Conservation (phyloP, 129 eudicot species). For the Tagetes erecta region DNA sequence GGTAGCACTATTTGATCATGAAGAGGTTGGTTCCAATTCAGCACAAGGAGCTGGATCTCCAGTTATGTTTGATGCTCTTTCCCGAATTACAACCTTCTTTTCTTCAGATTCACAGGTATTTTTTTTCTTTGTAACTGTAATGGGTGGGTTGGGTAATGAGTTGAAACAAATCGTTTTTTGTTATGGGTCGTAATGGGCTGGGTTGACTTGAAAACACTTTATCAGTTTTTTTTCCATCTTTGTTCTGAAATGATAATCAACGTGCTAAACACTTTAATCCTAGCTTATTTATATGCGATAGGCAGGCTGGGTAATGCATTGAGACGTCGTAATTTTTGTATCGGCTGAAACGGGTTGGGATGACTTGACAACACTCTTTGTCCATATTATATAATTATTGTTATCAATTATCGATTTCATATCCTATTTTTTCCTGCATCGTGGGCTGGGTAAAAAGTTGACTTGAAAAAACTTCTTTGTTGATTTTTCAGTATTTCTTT, state of each 20-base stretch:
- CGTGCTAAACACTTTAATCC: not conserved
- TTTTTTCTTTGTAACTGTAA: not conserved
- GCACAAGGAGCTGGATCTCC: constrained; percentile 99
- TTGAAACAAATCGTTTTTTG: not conserved
- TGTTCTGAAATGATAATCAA: not conserved
- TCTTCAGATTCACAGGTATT: constrained; percentile 64
- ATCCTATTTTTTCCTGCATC: not conserved
- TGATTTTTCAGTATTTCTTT: not conserved
- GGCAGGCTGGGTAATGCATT: not conserved
- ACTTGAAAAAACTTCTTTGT: not conserved
- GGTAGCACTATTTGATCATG: constrained; percentile 96
- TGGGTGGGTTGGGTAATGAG: constrained; percentile 6
- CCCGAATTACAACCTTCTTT: constrained; percentile 74
- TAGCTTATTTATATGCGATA: not conserved
- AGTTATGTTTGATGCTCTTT: constrained; percentile 83
- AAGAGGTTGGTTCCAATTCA: constrained; percentile 93
- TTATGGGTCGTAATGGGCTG: not conserved
- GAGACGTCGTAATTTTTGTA: not conserved
- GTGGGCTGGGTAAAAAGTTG: not conserved
- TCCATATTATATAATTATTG: not conserved
- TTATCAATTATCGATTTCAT: not conserved
- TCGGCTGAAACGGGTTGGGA: not conserved
- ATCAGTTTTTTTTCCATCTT: not conserved
- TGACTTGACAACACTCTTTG: not conserved
- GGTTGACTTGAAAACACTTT: not conserved